phyloP scores from a whole-genome alignment of 176 grass and related monocot genomes.

The Ensete ventricosum region DNA sequence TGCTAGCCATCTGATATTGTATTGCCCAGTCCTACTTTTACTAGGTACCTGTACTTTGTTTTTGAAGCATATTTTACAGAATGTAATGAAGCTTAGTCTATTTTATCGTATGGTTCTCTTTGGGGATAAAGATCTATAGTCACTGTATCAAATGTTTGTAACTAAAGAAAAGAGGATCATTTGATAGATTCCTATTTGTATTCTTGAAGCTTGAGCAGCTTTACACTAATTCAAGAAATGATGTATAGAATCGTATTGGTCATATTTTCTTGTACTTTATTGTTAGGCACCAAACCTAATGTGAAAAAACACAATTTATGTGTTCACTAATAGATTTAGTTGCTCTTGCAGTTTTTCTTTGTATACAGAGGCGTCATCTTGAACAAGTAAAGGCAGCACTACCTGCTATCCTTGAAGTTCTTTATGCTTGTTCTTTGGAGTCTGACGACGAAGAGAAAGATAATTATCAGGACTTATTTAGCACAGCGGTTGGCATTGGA shows the following conservation, averaged over 20 bases:
- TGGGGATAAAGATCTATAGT: neutral
- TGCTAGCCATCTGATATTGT: neutral
- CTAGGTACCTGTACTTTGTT: neutral
- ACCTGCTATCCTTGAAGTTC: conserved; percentile 72
- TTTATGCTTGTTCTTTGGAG: conserved; percentile 28
- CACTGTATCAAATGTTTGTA: neutral
- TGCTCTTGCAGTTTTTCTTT: conserved; percentile 45
- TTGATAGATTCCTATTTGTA: neutral
- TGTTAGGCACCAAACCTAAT: too few relatives aligned
- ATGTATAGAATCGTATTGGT: neutral
- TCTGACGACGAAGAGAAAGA: conserved; percentile 41
- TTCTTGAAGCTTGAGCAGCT: neutral
- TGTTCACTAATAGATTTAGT: conserved; percentile 14
- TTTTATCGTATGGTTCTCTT: neutral
- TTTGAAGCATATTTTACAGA: neutral
- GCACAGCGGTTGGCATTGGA: conserved; percentile 45
- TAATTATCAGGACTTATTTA: conserved; percentile 44
- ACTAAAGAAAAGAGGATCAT: neutral
- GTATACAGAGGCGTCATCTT: conserved; percentile 66
- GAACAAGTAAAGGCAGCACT: conserved; percentile 69
- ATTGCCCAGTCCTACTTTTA: neutral
- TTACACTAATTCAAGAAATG: neutral
- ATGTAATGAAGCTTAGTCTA: neutral
- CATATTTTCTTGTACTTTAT: neutral
- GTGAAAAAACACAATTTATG: too few relatives aligned